Percentiles rank a stretch among this genome's conserved stretches.
Evolutionary conservation across 2,329 filamentous ascomycete genomes (phyloP).

Genomic region (Hirsutella minnesotensis): DNA sequence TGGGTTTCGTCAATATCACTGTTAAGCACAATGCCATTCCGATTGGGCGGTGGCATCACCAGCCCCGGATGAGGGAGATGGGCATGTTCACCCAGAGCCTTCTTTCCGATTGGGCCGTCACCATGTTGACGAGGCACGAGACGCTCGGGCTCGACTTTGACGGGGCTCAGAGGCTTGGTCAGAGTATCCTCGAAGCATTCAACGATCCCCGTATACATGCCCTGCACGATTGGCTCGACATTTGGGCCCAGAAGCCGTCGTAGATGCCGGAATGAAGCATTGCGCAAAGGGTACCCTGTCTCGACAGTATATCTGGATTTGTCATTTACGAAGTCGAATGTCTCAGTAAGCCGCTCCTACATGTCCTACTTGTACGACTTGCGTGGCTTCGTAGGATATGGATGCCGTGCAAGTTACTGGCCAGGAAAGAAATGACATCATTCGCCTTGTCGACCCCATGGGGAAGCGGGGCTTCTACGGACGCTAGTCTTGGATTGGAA

Average conservation of each 20-base stretch:
- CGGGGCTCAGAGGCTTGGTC: constrained; percentile 19
- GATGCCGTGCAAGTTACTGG: too few species aligned
- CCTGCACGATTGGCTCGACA: constrained; percentile 22
- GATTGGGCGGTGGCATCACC: constrained; percentile 25
- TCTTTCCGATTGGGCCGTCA: constrained; percentile 20
- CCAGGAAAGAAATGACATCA: too few species aligned
- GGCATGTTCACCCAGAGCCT: constrained; percentile 25
- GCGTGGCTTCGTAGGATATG: too few species aligned
- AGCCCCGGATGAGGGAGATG: constrained; percentile 21
- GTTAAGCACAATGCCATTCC: constrained; percentile 18
- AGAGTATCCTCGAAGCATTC: constrained; percentile 18
- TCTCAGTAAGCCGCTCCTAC: too few species aligned
- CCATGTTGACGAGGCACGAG: constrained; percentile 21
- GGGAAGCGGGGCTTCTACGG: too few species aligned
- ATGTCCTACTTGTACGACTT: too few species aligned
- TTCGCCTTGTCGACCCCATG: too few species aligned
- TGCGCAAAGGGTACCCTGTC: too few species aligned
- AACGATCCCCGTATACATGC: constrained; percentile 20
- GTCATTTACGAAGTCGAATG: too few species aligned
- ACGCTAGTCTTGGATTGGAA: too few species aligned
- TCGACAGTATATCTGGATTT: too few species aligned
- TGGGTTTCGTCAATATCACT: constrained; percentile 23
- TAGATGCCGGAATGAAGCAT: too few species aligned
- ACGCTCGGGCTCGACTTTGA: constrained; percentile 20
- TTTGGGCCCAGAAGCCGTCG: constrained; percentile 25